A percentile compares a stretch with the other conserved stretches of the same genome.
Conservation (phyloP, 2,329 filamentous ascomycete genomes). For the Myrmaecium sp. region DNA sequence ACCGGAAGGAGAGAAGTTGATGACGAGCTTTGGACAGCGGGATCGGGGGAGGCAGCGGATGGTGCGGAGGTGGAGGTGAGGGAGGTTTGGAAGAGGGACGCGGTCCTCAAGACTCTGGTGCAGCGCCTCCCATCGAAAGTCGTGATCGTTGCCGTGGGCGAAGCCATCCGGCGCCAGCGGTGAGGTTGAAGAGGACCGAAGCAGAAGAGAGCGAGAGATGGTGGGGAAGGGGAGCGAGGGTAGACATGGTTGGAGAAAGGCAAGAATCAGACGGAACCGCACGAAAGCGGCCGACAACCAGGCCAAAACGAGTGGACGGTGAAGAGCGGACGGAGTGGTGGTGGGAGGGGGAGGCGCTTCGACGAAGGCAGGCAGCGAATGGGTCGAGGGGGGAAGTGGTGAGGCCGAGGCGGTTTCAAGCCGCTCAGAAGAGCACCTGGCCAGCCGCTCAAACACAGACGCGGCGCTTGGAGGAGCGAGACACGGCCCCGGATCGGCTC, state of each 20-base stretch:
- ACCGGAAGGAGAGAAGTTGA: too few relatives aligned
- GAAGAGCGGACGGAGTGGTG: too few relatives aligned
- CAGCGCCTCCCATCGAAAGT: conserved; percentile 22
- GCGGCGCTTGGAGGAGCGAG: too few relatives aligned
- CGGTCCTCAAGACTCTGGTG: conserved; percentile 15
- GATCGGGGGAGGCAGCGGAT: conserved; percentile 6
- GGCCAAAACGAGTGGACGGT: too few relatives aligned
- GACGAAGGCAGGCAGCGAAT: too few relatives aligned
- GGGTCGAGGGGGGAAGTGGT: too few relatives aligned
- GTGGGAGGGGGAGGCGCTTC: too few relatives aligned
- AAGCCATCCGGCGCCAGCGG: conserved; percentile 17
- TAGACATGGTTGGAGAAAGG: neutral
- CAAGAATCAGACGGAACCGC: neutral
- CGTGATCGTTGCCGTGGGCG: conserved; percentile 18
- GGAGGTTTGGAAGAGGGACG: conserved; percentile 7
- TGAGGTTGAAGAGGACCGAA: neutral
- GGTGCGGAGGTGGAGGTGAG: conserved; percentile 5
- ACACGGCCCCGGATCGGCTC: too few relatives aligned
- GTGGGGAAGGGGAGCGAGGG: conserved; percentile 8
- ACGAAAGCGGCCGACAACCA: neutral
- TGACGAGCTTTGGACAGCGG: too few relatives aligned
- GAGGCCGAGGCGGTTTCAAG: too few relatives aligned
- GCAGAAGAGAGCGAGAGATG: neutral
- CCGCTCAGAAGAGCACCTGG: too few relatives aligned
- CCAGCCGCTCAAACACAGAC: too few relatives aligned